Evolutionary conservation across 2,329 filamentous ascomycete species (phyloP), one percentile per base, ranked within the genome.

Genomic region (Thelonectria rubi): DNA sequence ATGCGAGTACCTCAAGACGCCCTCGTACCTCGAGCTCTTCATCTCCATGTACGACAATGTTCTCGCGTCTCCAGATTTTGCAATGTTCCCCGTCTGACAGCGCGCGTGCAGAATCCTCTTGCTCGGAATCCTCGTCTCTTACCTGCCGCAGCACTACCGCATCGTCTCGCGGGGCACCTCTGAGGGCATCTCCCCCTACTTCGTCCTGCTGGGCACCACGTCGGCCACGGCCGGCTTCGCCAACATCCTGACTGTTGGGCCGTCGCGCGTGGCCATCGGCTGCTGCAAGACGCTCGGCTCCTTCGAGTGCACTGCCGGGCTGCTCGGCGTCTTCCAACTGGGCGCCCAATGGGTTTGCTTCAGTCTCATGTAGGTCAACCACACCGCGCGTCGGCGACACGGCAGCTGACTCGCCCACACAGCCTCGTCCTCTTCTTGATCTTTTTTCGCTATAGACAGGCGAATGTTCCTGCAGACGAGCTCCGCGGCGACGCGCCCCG

Each of bases 141-240:
- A 99, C 80, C 85, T 98, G 2, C 95, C 95, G 1, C 95, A 99
- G 76, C 94, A 98, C 78, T 86, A 91, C 76, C 93, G 95, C 72
- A 98, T 99, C 78, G 92, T 97, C 69, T 83, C 86, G 42, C 88
- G 93, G 57, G 87, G 89, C 63, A 95, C 92, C 14, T 96, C 94
- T 20, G 94, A 97, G 76, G 95, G 95, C 64, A 94, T 99, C 64
- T 97, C 94, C 30, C 94, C 95, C 9, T 95, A 94, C 78, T 99
- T 97, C 74, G 89, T 99, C 66, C 86, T 98, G 2, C 87, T 99
- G n/a, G 95, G 95, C 62, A 92, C 91, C 24, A 94, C 94, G 1
- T 96, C 93, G 8, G 91, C 91, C 70, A 97, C 91, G 53, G 92
- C 91, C 49, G 91, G 92, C 24, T 93, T 99, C 72, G 92, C 92